phyloP scores from a whole-genome alignment of 108 stramenopile species.

The Nitzschia palea region DNA sequence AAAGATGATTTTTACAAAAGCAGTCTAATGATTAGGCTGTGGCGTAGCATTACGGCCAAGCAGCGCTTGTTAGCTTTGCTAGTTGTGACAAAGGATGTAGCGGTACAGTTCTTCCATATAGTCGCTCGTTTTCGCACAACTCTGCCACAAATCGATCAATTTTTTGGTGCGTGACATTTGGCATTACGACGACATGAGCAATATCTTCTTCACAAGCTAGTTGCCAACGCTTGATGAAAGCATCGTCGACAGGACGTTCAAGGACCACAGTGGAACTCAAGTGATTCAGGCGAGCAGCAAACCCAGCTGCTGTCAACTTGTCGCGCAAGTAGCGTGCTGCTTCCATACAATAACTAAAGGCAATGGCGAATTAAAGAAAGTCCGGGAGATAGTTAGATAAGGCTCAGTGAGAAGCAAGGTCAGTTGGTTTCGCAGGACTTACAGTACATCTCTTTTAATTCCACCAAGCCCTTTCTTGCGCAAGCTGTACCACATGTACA shows the following conservation, averaged over 20 bases:
- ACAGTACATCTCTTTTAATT: conserved; percentile 82
- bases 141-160: conserved; percentile 86
- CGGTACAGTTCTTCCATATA: conserved; percentile 11
- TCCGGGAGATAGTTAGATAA: background rate
- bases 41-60: background rate
- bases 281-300: conserved; percentile 80
- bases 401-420: background rate
- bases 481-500: conserved; percentile 88
- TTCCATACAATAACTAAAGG: conserved; percentile 77
- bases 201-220: conserved; percentile 90
- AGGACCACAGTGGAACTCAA: conserved; percentile 78
- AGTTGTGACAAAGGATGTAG: background rate
- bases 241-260: conserved; percentile 80
- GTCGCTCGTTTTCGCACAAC: conserved; percentile 17
- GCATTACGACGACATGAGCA: conserved; percentile 91
- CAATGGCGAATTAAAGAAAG: no score
- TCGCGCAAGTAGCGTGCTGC: conserved; percentile 82
- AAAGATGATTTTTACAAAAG: no score
- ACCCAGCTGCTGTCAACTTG: conserved; percentile 59
- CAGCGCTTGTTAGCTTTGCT: background rate
- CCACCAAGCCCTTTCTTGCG: conserved; percentile 87
- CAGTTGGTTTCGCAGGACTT: conserved; percentile 31
- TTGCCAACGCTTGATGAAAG: conserved; percentile 83
- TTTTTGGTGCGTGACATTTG: conserved; percentile 77
- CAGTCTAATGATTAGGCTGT: no score